These are phyloP conservation scores for Dothistroma septosporum DNA, from an alignment of 2,329 filamentous ascomycete genomes.

Conservation along the genomic window DNA sequence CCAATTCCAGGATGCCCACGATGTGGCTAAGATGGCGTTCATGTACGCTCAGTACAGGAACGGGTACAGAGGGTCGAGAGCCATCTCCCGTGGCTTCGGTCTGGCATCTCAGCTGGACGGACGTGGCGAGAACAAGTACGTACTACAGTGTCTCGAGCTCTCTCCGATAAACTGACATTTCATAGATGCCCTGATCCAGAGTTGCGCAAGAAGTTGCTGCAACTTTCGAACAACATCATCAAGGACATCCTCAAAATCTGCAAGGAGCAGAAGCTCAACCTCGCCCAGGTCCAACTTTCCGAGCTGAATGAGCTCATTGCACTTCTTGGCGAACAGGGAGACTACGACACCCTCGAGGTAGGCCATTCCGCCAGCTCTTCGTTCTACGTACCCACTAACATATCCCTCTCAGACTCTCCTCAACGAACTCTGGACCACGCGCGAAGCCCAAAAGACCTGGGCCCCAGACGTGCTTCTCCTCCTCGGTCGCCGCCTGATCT, in stretches of 20 bases:
- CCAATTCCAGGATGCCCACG: constrained; percentile 40
- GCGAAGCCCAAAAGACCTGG: constrained; percentile 46
- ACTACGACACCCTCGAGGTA: constrained; percentile 46
- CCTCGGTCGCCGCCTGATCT: constrained; percentile 52
- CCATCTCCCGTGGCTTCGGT: constrained; percentile 45
- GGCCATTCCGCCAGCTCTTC: constrained; percentile 4
- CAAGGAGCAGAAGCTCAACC: constrained; percentile 42
- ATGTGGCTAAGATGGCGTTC: constrained; percentile 44
- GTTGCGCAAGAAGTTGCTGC: constrained; percentile 36
- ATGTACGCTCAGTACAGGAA: constrained; percentile 42
- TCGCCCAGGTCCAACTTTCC: constrained; percentile 42
- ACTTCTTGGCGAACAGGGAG: constrained; percentile 47
- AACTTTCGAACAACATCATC: constrained; percentile 40
- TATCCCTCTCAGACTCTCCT: constrained; percentile 31
- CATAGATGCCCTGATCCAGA: constrained; percentile 31
- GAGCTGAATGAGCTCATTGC: constrained; percentile 46
- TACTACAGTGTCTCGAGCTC: not conserved
- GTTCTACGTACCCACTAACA: not conserved
- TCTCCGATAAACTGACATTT: not conserved
- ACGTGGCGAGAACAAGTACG: constrained; percentile 34
- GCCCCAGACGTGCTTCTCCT: constrained; percentile 45
- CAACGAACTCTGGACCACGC: constrained; percentile 45
- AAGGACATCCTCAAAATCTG: constrained; percentile 43
- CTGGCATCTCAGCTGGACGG: constrained; percentile 46
- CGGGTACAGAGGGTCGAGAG: constrained; percentile 40